Evolutionary conservation across 139 green algal genomes (phyloP).

Genomic region (Chlorella ohadii): DNA sequence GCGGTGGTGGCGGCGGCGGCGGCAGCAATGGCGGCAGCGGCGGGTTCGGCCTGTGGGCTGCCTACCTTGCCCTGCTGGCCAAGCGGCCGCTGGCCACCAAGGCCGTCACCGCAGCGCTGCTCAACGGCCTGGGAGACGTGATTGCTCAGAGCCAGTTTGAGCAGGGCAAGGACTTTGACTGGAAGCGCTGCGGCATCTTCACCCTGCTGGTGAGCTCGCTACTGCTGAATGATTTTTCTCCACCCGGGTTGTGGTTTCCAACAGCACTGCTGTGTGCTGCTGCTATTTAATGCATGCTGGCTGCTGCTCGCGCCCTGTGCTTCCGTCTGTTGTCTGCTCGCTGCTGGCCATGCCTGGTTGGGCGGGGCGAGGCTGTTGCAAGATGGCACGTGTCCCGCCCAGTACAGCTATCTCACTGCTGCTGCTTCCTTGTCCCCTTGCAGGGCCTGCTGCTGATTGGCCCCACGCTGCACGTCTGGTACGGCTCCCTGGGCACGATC

Average conservation of each 20-base stretch:
- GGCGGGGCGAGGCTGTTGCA: too few relatives aligned
- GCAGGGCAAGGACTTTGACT: constrained; percentile 56
- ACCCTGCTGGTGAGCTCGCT: constrained; percentile 62
- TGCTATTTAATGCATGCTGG: too few relatives aligned
- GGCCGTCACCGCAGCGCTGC: constrained; percentile 76
- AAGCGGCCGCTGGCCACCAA: constrained; percentile 73
- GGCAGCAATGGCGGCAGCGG: not conserved
- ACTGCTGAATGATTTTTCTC: too few relatives aligned
- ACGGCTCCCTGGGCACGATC: constrained; percentile 68
- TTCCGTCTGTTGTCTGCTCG: not conserved
- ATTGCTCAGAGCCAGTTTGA: constrained; percentile 84
- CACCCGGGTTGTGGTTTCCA: too few relatives aligned
- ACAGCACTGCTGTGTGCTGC: too few relatives aligned
- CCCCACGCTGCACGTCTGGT: constrained; percentile 89
- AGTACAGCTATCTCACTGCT: not conserved
- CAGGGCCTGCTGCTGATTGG: constrained; percentile 75
- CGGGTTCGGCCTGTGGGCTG: constrained; percentile 50
- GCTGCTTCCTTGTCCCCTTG: too few relatives aligned
- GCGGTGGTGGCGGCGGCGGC: constrained; percentile 42
- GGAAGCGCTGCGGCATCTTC: constrained; percentile 75
- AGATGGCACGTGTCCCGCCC: too few relatives aligned
- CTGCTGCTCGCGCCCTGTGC: too few relatives aligned
- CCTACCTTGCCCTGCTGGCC: constrained; percentile 60
- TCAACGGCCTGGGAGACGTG: constrained; percentile 88
- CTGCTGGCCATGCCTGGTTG: too few relatives aligned